phyloP scores from a whole-genome alignment of 2,329 filamentous ascomycete species.

The Emmonsiellopsis sp. region DNA sequence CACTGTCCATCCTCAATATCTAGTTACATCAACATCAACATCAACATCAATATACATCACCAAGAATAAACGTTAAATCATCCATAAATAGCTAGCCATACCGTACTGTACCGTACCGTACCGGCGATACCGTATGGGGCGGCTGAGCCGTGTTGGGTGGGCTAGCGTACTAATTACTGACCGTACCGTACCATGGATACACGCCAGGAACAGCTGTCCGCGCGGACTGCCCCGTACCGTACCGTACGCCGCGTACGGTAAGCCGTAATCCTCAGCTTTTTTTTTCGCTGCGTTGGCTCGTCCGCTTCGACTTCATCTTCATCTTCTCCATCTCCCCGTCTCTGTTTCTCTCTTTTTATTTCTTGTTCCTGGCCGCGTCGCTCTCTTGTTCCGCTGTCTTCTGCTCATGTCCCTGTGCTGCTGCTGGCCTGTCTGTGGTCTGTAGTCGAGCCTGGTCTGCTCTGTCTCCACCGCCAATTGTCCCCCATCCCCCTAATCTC shows the following conservation, averaged over 20 bases:
- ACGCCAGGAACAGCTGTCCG: no score
- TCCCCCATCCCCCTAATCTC: not conserved
- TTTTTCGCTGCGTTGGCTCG: not conserved
- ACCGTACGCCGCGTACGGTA: not conserved
- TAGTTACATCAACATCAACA: no score
- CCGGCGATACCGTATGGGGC: not conserved
- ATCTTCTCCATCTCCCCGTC: not conserved
- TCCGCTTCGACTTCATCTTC: not conserved
- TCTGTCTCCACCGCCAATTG: not conserved
- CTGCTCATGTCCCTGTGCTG: not conserved
- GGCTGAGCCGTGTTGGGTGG: no score
- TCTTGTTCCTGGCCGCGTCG: conserved; percentile 9
- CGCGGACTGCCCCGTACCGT: not conserved
- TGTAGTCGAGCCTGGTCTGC: not conserved
- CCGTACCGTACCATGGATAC: no score
- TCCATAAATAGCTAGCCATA: not conserved
- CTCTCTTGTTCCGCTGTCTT: conserved; percentile 11
- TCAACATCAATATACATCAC: no score
- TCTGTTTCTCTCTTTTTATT: conserved; percentile 9
- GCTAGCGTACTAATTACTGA: no score
- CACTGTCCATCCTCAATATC: no score
- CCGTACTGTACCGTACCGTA: not conserved
- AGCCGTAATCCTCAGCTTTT: not conserved
- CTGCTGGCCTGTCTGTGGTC: not conserved
- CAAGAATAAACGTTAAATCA: no score